These are phyloP conservation scores for Diddensiella transvaalensis DNA, from an alignment of 805 yeast species.

Conservation along the genomic window DNA sequence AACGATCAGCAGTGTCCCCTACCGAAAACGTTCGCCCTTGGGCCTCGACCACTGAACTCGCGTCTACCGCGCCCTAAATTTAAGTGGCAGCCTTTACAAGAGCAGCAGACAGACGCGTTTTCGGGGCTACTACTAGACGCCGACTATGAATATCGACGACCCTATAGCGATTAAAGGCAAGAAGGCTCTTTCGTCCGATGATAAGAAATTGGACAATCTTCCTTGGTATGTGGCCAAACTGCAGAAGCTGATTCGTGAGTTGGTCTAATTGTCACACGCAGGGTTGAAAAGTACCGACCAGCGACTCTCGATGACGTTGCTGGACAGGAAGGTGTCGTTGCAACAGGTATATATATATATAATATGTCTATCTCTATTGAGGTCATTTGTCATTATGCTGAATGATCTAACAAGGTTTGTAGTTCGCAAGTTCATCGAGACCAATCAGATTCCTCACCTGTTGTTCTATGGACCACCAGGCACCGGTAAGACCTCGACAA, in stretches of 20 bases:
- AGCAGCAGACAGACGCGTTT: no score
- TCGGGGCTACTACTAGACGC: no score
- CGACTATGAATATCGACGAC: not conserved
- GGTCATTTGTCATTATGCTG: no score
- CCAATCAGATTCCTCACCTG: constrained; percentile 83
- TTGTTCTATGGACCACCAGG: constrained; percentile 96
- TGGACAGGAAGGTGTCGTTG: constrained; percentile 85
- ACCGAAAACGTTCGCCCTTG: no score
- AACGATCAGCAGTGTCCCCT: no score
- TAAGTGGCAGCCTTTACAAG: no score
- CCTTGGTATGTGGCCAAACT: constrained; percentile 51
- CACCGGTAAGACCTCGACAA: constrained; percentile 88
- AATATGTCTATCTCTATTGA: not conserved
- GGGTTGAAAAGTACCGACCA: constrained; percentile 97
- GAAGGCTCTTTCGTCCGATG: not conserved
- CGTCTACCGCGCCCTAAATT: no score
- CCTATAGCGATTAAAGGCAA: constrained; percentile 5
- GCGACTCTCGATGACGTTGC: constrained; percentile 75
- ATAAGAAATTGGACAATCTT: constrained; percentile 41
- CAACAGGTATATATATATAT: constrained; percentile 43
- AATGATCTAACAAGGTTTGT: no score
- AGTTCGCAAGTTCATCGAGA: constrained; percentile 76
- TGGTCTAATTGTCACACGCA: constrained; percentile 13
- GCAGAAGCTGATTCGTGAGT: not conserved
- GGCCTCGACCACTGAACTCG: no score